Percentiles rank a stretch among this genome's conserved stretches.
Evolutionary conservation across 345 rosid genomes (phyloP).

Genomic region (Populus davidiana): DNA sequence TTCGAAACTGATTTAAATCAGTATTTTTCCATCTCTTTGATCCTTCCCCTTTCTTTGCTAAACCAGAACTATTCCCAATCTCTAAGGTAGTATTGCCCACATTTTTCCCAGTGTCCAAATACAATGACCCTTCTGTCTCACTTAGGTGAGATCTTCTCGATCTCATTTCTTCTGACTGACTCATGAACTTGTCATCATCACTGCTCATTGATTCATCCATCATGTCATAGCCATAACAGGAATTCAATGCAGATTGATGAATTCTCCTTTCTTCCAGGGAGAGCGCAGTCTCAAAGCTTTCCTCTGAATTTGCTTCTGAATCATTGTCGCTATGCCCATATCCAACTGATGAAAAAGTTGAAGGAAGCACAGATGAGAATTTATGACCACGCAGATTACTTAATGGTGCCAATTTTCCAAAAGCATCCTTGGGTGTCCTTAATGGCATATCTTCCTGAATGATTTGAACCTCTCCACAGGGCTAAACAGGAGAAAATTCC

Average conservation of each 20-base stretch:
- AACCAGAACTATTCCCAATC: constrained; percentile 28
- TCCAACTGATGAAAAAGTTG: constrained; percentile 34
- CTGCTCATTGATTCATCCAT: constrained; percentile 65
- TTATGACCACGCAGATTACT: constrained; percentile 32
- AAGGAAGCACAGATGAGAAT: constrained; percentile 22
- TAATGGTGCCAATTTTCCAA: constrained; percentile 55
- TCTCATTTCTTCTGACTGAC: constrained; percentile 39
- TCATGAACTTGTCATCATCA: constrained; percentile 48
- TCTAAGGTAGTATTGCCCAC: constrained; percentile 22
- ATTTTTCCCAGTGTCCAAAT: constrained; percentile 27
- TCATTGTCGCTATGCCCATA: constrained; percentile 40
- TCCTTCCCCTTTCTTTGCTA: constrained; percentile 30
- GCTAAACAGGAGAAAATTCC: constrained; percentile 39
- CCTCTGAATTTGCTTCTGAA: constrained; percentile 63
- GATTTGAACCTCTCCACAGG: constrained; percentile 83
- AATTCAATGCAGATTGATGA: constrained; percentile 58
- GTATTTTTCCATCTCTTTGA: constrained; percentile 29
- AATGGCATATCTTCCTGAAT: constrained; percentile 77
- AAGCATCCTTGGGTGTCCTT: constrained; percentile 73
- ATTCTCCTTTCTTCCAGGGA: constrained; percentile 58
- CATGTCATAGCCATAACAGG: constrained; percentile 32
- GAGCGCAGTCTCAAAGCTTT: constrained; percentile 81
- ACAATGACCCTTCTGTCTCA: constrained; percentile 28
- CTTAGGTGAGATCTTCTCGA: constrained; percentile 23
- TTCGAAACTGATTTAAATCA: constrained; percentile 42